Evolutionary conservation across 441 rosid genomes (phyloP), one percentile per base, ranked within the genome.

Genomic region (Brassica hybrid): DNA sequence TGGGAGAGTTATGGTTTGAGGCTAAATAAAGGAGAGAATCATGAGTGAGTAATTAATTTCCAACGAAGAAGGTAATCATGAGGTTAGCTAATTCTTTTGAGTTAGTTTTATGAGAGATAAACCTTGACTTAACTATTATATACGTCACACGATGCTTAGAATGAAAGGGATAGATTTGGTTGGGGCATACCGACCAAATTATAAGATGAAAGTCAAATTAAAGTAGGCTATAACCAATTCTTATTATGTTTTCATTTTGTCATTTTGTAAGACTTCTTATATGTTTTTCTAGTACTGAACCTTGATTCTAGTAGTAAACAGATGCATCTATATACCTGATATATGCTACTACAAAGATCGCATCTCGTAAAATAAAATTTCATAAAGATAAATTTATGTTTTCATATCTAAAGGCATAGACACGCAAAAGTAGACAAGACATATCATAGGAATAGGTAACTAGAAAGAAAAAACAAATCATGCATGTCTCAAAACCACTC

Each of bases 1-100:
- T 94, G 98, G 98, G 95, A 87, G 65, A 90, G 86, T 77, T 92
- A 88, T 75, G 94, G 91, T 13, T 41, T 91, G 82, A 92, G 90
- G 88, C 84, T 90, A 61, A 85, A 79, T 76, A 94, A 87, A 77
- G 94, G 90, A 81, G 89, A 85, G 48, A 85, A 83, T 56, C 25
- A 56, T 65, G 84, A 87, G 82, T 85, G 74, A 88, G 82, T 71
- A 62, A 50, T 43, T 10, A 61, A 10, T 79, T 43, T 43, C 65
- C 14, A 6, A 36, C 6, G 65, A 54, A 38, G 60, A 56, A 52
- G 79, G 73, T 75, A n/a, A 69, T 76, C 73, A 61, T 71, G 73
- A 71, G 59, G 54, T 76, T 80, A 54, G 54, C 83, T 71, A 80
- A 71, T 76, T 71, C 80, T 71, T 63, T 80, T 71, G 69, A 71